Conservation (phyloP, 2,329 filamentous ascomycete species). For the Aspergillus fijiensis region DNA sequence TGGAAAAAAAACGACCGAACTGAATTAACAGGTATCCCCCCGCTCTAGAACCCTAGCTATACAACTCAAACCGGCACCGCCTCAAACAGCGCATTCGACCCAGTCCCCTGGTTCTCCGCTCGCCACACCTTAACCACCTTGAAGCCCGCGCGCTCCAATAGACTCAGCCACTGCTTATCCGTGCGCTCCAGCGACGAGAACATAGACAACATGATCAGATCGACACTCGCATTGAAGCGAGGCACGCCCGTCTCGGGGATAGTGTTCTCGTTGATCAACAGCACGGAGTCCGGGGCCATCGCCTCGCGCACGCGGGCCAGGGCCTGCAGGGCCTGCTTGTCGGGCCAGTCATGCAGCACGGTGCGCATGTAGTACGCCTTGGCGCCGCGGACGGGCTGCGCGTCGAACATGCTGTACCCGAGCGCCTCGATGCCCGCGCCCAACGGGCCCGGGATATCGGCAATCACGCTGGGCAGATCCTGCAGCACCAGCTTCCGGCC, state of each 20-base stretch:
- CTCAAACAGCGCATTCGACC: slow-evolving; percentile 5
- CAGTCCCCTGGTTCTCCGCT: background rate
- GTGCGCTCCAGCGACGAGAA: slow-evolving; percentile 23
- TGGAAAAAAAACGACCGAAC: no score
- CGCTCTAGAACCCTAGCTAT: no score
- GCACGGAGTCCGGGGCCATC: slow-evolving; percentile 26
- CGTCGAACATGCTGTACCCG: slow-evolving; percentile 20
- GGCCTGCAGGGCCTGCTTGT: slow-evolving; percentile 20
- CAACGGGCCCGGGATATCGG: slow-evolving; percentile 17
- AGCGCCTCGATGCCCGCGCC: slow-evolving; percentile 12
- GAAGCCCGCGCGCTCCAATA: slow-evolving; percentile 21
- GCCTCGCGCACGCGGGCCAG: slow-evolving; percentile 19
- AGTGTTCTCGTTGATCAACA: slow-evolving; percentile 31
- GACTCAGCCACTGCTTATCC: slow-evolving; percentile 21
- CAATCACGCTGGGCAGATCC: slow-evolving; percentile 37
- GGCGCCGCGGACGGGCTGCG: slow-evolving; percentile 24
- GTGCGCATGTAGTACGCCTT: slow-evolving; percentile 27
- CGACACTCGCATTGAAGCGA: slow-evolving; percentile 8
- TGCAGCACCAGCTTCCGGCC: slow-evolving; percentile 34
- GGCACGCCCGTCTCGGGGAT: slow-evolving; percentile 19
- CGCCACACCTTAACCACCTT: slow-evolving; percentile 11
- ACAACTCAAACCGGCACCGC: background rate
- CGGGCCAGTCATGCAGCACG: slow-evolving; percentile 31
- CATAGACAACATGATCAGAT: slow-evolving; percentile 24
- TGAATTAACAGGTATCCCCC: no score